phyloP scores from a whole-genome alignment of 345 rosid genomes.

The Populus davidiana region DNA sequence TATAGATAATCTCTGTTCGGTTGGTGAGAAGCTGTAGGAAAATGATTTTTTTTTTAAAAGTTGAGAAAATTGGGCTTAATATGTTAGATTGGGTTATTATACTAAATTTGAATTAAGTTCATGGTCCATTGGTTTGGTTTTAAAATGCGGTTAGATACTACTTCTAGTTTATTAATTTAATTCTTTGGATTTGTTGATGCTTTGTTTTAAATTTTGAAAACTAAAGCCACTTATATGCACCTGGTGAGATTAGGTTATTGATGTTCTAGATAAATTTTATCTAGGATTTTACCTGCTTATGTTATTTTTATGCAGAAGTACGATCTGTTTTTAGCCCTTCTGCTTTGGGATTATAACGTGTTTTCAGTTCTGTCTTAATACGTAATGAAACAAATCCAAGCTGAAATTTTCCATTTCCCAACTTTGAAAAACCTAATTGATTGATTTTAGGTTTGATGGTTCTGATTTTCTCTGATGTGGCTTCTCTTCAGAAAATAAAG shows the following conservation, averaged over 20 bases:
- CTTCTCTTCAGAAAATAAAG: neutral
- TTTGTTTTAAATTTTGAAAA: neutral
- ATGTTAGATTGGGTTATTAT: neutral
- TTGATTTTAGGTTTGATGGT: neutral
- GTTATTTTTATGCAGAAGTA: neutral
- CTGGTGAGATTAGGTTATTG: neutral
- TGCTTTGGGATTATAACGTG: neutral
- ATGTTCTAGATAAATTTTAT: too few species aligned
- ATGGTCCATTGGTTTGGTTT: neutral
- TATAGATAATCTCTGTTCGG: neutral
- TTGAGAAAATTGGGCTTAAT: neutral
- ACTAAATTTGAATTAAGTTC: neutral
- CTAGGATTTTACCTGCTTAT: neutral
- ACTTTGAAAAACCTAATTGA: neutral
- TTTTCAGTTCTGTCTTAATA: neutral
- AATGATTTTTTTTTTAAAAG: neutral
- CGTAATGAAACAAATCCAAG: neutral
- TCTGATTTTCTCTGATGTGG: neutral
- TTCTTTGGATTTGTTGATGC: neutral
- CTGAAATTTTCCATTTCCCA: neutral
- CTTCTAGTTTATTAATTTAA: neutral
- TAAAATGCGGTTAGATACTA: neutral
- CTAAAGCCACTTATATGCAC: neutral
- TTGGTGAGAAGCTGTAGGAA: neutral
- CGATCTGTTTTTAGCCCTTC: neutral